phyloP scores from a whole-genome alignment of 345 rosid genomes.

The Linum lewisii region DNA sequence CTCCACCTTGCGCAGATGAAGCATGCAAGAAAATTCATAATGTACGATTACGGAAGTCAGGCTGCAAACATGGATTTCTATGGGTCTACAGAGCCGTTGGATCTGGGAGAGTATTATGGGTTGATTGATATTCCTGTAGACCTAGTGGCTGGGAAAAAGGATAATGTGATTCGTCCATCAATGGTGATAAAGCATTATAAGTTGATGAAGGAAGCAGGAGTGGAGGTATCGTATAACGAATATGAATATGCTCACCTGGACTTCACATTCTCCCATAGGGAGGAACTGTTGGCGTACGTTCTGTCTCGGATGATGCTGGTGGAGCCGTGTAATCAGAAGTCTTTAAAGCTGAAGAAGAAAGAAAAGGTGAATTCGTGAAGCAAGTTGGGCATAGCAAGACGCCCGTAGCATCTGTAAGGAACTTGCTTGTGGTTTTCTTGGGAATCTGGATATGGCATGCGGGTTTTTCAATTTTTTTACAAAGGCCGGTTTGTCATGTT shows the following conservation, averaged over 20 bases:
- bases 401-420: too few species aligned
- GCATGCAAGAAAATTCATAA: constrained; percentile 50
- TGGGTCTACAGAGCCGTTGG: constrained; percentile 75
- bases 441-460: too few species aligned
- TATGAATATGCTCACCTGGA: constrained; percentile 90
- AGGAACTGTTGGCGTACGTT: constrained; percentile 72
- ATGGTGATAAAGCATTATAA: constrained; percentile 80
- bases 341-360: constrained; percentile 39
- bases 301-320: constrained; percentile 69
- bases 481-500: too few species aligned
- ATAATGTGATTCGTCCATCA: constrained; percentile 64
- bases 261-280: constrained; percentile 84
- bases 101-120: constrained; percentile 60
- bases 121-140: constrained; percentile 69
- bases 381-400: too few species aligned
- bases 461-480: too few species aligned
- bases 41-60: constrained; percentile 74
- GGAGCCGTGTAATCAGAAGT: constrained; percentile 23
- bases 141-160: constrained; percentile 79
- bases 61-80: constrained; percentile 58
- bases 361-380: constrained; percentile 6
- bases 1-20: constrained; percentile 89
- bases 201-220: constrained; percentile 59
- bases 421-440: too few species aligned
- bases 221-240: constrained; percentile 61